Conservation (phyloP, 495 filamentous ascomycete species). For the Elasticomyces elasticus region DNA sequence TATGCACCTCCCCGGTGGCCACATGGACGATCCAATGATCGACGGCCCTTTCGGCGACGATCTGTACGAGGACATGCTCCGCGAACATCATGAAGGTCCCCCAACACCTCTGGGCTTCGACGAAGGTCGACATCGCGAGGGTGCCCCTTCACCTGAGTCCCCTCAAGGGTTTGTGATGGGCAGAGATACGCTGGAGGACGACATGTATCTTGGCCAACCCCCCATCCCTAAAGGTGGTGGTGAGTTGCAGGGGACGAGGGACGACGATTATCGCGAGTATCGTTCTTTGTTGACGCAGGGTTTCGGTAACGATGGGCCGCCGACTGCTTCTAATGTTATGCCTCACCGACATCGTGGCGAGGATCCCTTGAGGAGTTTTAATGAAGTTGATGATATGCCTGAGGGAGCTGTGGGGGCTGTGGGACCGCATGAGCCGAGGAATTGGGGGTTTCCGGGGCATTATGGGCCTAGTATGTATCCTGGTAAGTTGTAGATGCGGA, state of each 20-base stretch:
- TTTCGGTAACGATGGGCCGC: neutral
- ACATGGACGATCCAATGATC: neutral
- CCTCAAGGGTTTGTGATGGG: neutral
- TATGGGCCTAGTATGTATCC: neutral
- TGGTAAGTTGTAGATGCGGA: neutral
- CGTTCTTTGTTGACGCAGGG: neutral
- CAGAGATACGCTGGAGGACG: neutral
- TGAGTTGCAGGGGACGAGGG: neutral
- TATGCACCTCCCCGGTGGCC: neutral
- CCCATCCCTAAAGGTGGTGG: neutral
- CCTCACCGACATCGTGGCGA: neutral
- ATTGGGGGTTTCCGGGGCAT: neutral
- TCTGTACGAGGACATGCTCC: neutral
- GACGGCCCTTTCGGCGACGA: neutral
- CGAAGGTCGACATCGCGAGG: neutral
- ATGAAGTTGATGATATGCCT: no score
- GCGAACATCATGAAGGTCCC: neutral
- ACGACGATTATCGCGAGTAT: neutral
- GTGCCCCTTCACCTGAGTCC: neutral
- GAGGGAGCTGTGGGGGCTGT: constrained; percentile 1
- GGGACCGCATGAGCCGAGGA: neutral
- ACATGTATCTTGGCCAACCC: neutral
- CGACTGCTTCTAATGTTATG: neutral
- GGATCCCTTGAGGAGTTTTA: no score
- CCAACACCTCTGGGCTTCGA: neutral